Percentiles rank a stretch among this genome's conserved stretches.
Evolutionary conservation across 2,329 filamentous ascomycete genomes (phyloP).

Genomic region (Xylaria sp.): DNA sequence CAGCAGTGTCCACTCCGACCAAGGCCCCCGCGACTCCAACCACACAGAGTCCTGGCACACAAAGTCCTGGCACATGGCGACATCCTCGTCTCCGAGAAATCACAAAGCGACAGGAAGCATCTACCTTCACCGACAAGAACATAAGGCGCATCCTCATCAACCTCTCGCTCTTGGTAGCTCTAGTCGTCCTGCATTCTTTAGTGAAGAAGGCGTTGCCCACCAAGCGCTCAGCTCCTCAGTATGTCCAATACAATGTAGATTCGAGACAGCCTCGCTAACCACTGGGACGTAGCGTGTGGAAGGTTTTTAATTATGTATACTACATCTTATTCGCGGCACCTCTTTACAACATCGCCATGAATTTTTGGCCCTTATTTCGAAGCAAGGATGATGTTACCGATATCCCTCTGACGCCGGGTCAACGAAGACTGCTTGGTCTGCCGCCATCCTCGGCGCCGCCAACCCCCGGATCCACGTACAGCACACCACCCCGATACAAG

Average conservation of each 20-base stretch:
- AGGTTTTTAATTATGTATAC: slow-evolving; percentile 58
- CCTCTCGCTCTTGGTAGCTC: slow-evolving; percentile 51
- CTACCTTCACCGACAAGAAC: slow-evolving; percentile 82
- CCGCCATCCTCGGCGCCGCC: slow-evolving; percentile 70
- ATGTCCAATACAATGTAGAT: slow-evolving; percentile 27
- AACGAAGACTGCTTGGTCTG: slow-evolving; percentile 85
- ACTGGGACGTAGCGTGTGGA: slow-evolving; percentile 42
- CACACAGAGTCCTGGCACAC: slow-evolving; percentile 74
- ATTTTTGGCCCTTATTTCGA: slow-evolving; percentile 77
- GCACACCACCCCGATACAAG: slow-evolving; percentile 88
- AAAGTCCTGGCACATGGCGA: slow-evolving; percentile 83
- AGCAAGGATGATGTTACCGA: slow-evolving; percentile 82
- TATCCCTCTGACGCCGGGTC: slow-evolving; percentile 89
- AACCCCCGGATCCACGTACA: slow-evolving; percentile 76
- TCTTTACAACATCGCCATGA: slow-evolving; percentile 75
- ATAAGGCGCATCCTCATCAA: slow-evolving; percentile 77
- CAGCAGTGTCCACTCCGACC: slow-evolving; percentile 54
- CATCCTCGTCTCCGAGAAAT: slow-evolving; percentile 93
- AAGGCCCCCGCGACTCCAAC: slow-evolving; percentile 46
- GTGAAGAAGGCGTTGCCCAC: slow-evolving; percentile 39
- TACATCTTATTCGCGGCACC: slow-evolving; percentile 65
- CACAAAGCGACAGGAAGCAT: slow-evolving; percentile 78
- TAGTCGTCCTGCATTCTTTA: slow-evolving; percentile 43
- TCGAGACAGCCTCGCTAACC: slow-evolving; percentile 11
- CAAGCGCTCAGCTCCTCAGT: slow-evolving; percentile 41